phyloP scores from a whole-genome alignment of 495 filamentous ascomycete species.

The Podospora australis region DNA sequence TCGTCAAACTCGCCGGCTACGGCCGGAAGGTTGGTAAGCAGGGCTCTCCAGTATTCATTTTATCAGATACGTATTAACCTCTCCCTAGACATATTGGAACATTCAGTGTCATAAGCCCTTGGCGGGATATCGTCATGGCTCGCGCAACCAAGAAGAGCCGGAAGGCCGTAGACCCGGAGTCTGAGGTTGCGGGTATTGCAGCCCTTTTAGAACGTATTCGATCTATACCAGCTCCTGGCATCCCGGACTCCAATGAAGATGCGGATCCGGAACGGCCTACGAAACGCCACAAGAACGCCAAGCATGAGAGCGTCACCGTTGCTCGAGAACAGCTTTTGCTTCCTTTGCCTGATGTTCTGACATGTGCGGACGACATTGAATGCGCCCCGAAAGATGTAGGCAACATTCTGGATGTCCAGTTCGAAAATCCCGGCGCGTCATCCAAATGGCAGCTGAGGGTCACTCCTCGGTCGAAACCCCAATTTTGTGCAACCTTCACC shows the following conservation, averaged over 20 bases:
- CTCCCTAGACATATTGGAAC: no score
- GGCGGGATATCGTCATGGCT: no score
- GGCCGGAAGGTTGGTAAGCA: no score
- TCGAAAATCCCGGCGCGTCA: not conserved
- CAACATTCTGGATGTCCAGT: slow-evolving; percentile 3
- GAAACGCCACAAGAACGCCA: slow-evolving; percentile 18
- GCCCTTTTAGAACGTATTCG: slow-evolving; percentile 15
- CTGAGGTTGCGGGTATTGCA: not conserved
- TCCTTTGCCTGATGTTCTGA: not conserved
- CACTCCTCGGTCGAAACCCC: slow-evolving; percentile 4
- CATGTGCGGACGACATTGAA: not conserved
- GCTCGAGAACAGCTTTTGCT: slow-evolving; percentile 17
- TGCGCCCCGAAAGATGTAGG: slow-evolving; percentile 10
- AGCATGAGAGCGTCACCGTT: slow-evolving; percentile 16
- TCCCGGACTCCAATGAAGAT: not conserved
- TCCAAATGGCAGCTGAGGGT: not conserved
- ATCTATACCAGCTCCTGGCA: not conserved
- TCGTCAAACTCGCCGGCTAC: not conserved
- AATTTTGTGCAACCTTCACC: slow-evolving; percentile 5
- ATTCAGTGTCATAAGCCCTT: no score
- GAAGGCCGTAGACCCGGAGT: not conserved
- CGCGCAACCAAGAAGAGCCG: no score
- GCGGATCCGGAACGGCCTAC: slow-evolving; percentile 1
- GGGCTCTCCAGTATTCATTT: no score
- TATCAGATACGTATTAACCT: no score